phyloP scores from a whole-genome alignment of 83 land plant genomes.

The Picea abies region DNA sequence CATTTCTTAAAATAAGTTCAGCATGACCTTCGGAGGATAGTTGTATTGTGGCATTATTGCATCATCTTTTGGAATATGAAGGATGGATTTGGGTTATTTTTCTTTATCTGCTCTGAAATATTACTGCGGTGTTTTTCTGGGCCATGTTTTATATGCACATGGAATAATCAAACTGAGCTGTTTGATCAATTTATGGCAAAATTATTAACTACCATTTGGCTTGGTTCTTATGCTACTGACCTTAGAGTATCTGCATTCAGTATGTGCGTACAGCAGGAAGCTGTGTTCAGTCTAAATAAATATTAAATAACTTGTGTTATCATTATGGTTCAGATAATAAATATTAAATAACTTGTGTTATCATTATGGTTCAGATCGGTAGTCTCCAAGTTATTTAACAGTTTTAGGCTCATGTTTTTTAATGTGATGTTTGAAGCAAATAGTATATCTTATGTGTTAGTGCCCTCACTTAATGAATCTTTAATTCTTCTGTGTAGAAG shows the following conservation, averaged over 20 bases:
- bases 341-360: no score
- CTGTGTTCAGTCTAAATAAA: neutral
- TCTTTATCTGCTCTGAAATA: neutral
- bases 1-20: slow-evolving; percentile 1
- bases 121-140: neutral
- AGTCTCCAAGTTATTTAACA: neutral
- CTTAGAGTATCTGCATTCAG: neutral
- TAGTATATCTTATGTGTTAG: neutral
- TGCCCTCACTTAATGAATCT: neutral
- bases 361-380: neutral
- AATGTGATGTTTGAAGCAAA: neutral
- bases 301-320: no score
- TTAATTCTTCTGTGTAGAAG: neutral
- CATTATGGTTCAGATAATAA: neutral
- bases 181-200: neutral
- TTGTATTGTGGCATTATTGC: neutral
- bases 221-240: slow-evolving; percentile 5
- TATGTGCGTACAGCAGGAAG: neutral
- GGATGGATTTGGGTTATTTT: slow-evolving; percentile 5
- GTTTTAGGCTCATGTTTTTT: neutral
- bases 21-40: neutral
- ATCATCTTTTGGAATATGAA: neutral
- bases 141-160: neutral
- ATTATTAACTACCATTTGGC: neutral
- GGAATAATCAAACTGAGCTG: neutral